Conservation (phyloP, 495 filamentous ascomycete species). For the Daldinia caldariorum region DNA sequence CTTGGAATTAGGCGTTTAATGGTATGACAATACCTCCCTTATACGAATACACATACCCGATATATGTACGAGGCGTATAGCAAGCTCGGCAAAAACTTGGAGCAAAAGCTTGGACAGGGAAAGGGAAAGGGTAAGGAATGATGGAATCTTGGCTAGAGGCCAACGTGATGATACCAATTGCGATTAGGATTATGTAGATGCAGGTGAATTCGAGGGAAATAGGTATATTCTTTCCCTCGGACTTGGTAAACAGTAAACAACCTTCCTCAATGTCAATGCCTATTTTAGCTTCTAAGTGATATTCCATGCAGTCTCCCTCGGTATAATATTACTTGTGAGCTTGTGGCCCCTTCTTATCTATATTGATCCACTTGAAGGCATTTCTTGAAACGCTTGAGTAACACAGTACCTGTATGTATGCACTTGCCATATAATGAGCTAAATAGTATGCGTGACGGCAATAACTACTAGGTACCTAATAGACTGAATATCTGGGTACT, state of each 20-base stretch:
- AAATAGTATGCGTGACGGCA: not conserved
- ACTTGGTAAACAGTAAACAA: not conserved
- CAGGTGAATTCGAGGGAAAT: slow-evolving; percentile 19
- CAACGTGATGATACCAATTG: slow-evolving; percentile 33
- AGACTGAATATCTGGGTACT: too few relatives aligned
- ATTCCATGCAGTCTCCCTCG: not conserved
- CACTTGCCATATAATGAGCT: not conserved
- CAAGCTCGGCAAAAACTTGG: slow-evolving; percentile 9
- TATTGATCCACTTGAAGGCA: not conserved
- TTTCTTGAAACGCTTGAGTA: slow-evolving; percentile 2
- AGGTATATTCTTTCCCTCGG: not conserved
- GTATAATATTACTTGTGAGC: not conserved
- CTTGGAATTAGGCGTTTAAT: slow-evolving; percentile 32
- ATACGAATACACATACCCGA: not conserved
- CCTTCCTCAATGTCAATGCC: not conserved
- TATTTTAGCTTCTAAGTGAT: not conserved
- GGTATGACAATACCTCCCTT: slow-evolving; percentile 35
- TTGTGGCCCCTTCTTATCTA: not conserved
- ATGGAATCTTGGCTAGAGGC: slow-evolving; percentile 35
- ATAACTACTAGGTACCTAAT: too few relatives aligned
- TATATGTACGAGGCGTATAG: not conserved
- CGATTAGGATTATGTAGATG: slow-evolving; percentile 17
- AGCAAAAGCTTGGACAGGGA: slow-evolving; percentile 8
- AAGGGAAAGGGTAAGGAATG: slow-evolving; percentile 14
- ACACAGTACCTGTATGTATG: slow-evolving; percentile 1